These are phyloP conservation scores for Incumbomyces delicatus DNA, from an alignment of 2,329 filamentous ascomycete species.

Conservation along the genomic window DNA sequence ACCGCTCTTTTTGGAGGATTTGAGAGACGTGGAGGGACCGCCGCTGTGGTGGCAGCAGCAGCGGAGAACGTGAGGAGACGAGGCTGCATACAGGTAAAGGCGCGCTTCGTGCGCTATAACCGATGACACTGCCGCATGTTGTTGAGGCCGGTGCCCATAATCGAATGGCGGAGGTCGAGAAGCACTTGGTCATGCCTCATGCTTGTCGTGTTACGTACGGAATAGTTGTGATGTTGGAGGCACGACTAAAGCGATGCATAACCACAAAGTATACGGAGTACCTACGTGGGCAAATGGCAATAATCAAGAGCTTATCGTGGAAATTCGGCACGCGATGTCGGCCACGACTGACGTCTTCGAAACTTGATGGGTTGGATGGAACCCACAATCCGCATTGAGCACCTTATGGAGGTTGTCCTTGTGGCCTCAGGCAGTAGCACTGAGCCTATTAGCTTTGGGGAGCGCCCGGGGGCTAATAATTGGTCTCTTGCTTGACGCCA, in stretches of 20 bases:
- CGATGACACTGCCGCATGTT: too few species aligned
- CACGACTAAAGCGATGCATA: neutral
- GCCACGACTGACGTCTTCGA: neutral
- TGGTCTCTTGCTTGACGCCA: too few species aligned
- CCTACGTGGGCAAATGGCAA: too few species aligned
- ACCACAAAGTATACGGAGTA: too few species aligned
- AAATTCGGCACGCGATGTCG: neutral
- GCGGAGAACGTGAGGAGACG: too few species aligned
- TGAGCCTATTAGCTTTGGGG: too few species aligned
- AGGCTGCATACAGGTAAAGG: too few species aligned
- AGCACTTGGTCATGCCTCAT: conserved; percentile 21
- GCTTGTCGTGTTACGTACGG: conserved; percentile 9
- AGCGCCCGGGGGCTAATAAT: too few species aligned
- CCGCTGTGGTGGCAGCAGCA: neutral
- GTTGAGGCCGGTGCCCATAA: conserved; percentile 4
- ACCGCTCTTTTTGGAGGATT: conserved; percentile 29
- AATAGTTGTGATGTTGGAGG: neutral
- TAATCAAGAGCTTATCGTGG: neutral
- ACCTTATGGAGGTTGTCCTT: too few species aligned
- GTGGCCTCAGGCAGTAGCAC: too few species aligned
- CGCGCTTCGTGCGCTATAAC: conserved; percentile 2
- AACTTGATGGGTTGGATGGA: neutral
- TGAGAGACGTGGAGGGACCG: conserved; percentile 13
- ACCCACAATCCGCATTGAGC: too few species aligned
- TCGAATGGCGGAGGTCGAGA: conserved; percentile 7